A percentile compares a stretch with the other conserved stretches of the same genome.
Conservation (phyloP, 805 yeast genomes). For the Schizosaccharomyces lindneri region DNA sequence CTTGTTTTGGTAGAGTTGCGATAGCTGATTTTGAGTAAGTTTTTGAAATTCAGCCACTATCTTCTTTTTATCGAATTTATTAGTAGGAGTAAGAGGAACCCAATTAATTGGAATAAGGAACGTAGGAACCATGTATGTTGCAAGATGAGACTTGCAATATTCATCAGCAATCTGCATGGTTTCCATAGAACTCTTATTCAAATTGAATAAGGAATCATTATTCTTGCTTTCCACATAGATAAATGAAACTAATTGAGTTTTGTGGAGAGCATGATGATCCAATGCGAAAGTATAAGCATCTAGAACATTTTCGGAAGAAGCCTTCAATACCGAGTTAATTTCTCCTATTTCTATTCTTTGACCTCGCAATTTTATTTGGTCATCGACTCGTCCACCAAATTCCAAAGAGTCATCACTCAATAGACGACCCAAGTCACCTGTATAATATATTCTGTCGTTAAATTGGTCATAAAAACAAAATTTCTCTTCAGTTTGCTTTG, state of each 20-base stretch:
- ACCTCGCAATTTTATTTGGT: slow-evolving; percentile 13
- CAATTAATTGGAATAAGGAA: slow-evolving; percentile 6
- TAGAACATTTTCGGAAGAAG: slow-evolving; percentile 2
- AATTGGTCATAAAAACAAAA: slow-evolving; percentile 5
- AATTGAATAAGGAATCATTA: slow-evolving; percentile 1
- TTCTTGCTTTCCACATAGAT: neutral
- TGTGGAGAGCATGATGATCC: slow-evolving; percentile 4
- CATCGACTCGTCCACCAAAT: slow-evolving; percentile 12
- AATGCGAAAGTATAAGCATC: slow-evolving; percentile 6
- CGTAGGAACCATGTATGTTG: slow-evolving; percentile 11
- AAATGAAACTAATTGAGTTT: slow-evolving; percentile 9
- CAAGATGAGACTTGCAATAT: slow-evolving; percentile 4
- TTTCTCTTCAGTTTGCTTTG: slow-evolving; percentile 7
- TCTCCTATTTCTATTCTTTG: slow-evolving; percentile 14
- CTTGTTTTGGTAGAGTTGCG: neutral
- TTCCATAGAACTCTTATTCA: neutral
- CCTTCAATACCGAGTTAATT: slow-evolving; percentile 9
- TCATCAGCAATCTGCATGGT: neutral
- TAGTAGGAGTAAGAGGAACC: slow-evolving; percentile 9
- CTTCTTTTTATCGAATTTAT: slow-evolving; percentile 8
- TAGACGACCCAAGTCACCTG: slow-evolving; percentile 12
- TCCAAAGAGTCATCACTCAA: slow-evolving; percentile 10
- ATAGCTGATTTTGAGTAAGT: neutral
- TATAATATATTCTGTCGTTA: slow-evolving; percentile 7
- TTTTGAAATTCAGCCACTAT: slow-evolving; percentile 3